Evolutionary conservation across 345 rosid species (phyloP), one percentile per base, ranked within the genome.

Genomic region (Garcia nutans): DNA sequence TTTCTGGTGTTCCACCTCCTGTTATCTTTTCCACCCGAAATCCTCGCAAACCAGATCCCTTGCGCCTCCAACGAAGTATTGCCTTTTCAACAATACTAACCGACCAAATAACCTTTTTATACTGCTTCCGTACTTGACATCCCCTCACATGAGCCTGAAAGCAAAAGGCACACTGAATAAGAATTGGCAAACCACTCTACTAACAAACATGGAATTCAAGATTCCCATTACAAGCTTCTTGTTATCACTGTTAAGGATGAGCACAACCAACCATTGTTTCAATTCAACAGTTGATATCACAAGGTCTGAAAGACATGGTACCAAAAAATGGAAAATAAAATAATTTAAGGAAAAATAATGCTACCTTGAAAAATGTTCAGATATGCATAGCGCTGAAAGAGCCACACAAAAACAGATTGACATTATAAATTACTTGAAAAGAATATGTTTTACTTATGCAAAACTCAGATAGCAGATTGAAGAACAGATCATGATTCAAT

Each of bases 131-230:
- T 49, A 84, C 89, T 76, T 85, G 91, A 73, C 82, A 90, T 70
- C 92, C 95, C 71, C 92, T 91, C 54, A 91, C 88, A 81, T 79
- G 89, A 74, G 95, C 92, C 95, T 91, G 79, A 24, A 80, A 74
- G 52, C 31, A 83, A 71, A 55, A 41, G 65, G 59, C 45, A 54
- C 8, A 78, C 15, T 33, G 45, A 17, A 76, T 22, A 72, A 58
- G 16, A 28, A 62, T 11, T 64, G 31, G 50, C 61, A 57, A 64
- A 37, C 41, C 41, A 37, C 19, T n/a, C 57, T 31, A 49, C 23
- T 57, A 62, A 62, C 20, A 52, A 52, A 1, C 2, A 52, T 52
- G 56, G 19, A 52, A 16, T 52, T 52, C 56, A 12, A 15, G 16
- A 20, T 12, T 52, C 20, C 19, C 16, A 52, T 12, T 3, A 62